A percentile compares a stretch with the other conserved stretches of the same genome.
phyloP scores from a whole-genome alignment of 2,329 filamentous ascomycete species.

The Verruconis gallopava region DNA sequence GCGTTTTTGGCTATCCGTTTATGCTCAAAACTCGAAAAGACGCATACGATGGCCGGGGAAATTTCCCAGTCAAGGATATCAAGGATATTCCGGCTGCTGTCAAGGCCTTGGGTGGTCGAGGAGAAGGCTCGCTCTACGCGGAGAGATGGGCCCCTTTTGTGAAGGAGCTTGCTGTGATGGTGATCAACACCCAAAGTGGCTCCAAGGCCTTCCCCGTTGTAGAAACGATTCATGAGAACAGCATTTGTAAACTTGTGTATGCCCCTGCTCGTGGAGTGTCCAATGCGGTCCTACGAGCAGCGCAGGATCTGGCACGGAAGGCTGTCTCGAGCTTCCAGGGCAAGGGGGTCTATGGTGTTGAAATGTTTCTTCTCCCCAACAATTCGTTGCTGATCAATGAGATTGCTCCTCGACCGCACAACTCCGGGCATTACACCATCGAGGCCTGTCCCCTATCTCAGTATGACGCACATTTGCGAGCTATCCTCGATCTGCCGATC shows the following conservation, averaged over 20 bases:
- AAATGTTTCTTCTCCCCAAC: constrained; percentile 79
- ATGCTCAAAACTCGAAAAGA: constrained; percentile 89
- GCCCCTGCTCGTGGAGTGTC: constrained; percentile 65
- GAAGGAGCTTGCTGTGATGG: constrained; percentile 86
- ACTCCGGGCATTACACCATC: constrained; percentile 91
- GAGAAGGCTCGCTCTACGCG: constrained; percentile 59
- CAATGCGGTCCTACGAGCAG: constrained; percentile 45
- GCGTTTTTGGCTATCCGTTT: constrained; percentile 63
- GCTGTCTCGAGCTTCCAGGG: constrained; percentile 73
- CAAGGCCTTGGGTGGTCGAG: constrained; percentile 46
- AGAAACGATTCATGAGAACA: constrained; percentile 91
- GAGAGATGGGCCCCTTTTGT: constrained; percentile 81
- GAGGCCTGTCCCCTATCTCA: constrained; percentile 84
- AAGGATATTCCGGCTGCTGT: constrained; percentile 53
- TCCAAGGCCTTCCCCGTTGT: constrained; percentile 73
- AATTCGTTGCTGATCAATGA: constrained; percentile 68
- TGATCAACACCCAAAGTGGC: constrained; percentile 71
- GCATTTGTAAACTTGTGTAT: constrained; percentile 86
- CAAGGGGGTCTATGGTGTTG: constrained; percentile 88
- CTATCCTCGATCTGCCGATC: constrained; percentile 60
- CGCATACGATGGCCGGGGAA: constrained; percentile 82
- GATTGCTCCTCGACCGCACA: constrained; percentile 72
- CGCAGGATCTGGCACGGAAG: constrained; percentile 63
- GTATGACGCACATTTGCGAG: constrained; percentile 77
- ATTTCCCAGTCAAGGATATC: constrained; percentile 49